A percentile compares a stretch with the other conserved stretches of the same genome.
These are phyloP conservation scores for Aspergillus amoenus DNA, from an alignment of 2,329 filamentous ascomycete genomes.

Conservation along the genomic window DNA sequence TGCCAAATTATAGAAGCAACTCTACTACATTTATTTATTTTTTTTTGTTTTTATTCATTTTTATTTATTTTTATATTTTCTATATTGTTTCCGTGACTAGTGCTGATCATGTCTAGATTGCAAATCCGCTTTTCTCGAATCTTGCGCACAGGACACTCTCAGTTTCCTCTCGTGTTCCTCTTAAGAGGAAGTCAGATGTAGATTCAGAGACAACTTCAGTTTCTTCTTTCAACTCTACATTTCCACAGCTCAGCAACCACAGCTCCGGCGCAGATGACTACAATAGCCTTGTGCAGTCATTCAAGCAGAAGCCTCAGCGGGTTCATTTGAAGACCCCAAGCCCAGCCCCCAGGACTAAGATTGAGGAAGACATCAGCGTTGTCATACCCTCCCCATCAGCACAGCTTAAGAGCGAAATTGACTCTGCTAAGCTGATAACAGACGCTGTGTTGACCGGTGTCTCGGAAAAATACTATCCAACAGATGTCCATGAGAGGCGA, in stretches of 20 bases:
- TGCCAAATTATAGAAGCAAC: too few species aligned
- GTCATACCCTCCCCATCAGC: slow-evolving; percentile 26
- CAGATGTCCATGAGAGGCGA: slow-evolving; percentile 19
- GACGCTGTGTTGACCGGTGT: slow-evolving; percentile 15
- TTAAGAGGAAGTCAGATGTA: slow-evolving; percentile 18
- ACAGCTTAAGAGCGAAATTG: slow-evolving; percentile 18
- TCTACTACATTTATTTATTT: neutral
- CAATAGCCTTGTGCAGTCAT: neutral
- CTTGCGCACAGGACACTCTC: slow-evolving; percentile 15
- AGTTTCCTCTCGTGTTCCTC: slow-evolving; percentile 12
- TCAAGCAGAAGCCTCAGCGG: neutral
- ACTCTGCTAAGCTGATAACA: slow-evolving; percentile 8
- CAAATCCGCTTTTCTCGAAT: slow-evolving; percentile 8
- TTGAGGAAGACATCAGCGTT: slow-evolving; percentile 16
- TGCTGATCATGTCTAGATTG: slow-evolving; percentile 1
- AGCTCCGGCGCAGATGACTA: neutral
- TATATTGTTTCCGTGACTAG: neutral
- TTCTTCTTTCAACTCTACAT: neutral
- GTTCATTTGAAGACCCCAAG: slow-evolving; percentile 4
- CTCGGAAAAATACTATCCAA: slow-evolving; percentile 24
- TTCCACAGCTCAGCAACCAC: neutral
- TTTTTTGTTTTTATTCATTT: neutral
- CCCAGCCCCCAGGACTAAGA: slow-evolving; percentile 4
- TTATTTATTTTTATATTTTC: neutral
- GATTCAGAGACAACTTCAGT: neutral